Evolutionary conservation across 2,329 filamentous ascomycete genomes (phyloP), one percentile per base, ranked within the genome.

Genomic region (Fusarium sororula): DNA sequence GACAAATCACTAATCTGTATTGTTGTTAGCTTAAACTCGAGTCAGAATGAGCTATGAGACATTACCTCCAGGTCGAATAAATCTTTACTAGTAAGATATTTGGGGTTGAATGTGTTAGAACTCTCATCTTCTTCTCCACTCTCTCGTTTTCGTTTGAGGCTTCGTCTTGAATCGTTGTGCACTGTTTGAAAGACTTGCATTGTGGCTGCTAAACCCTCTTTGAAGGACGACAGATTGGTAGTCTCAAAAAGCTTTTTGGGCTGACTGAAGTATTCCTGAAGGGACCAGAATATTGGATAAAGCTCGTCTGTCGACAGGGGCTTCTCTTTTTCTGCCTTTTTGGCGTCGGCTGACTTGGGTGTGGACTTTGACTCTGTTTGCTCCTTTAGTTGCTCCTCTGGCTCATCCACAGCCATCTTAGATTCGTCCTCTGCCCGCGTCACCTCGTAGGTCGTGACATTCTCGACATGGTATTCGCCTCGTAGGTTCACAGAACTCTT

Each of bases 41-140:
- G n/a, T 24, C 6, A 14, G 32, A 14, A 15, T 13, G 28, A 24
- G 20, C 9, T 17, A 10, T 6, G 13, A 30, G 20, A 61, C 32
- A 51, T 68, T 87, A 94, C 93, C 88, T 99, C 96, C 51, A 99
- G 89, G 78, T 97, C 94, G 82, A 99, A 99, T 3, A 99, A 87
- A 81, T 99, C 97, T 74, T 93, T 90, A 81, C 95, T 98, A n/a
- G 96, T 99, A 24, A 99, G 88, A 81, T 99, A 99, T 80, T 98
- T 99, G 3, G 97, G 96, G 78, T 99, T 99, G 84, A 98, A 98
- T 30, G 80, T 75, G 60, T 81, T 82, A 3, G 77, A 73, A 22
- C 73, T 72, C 62, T 90, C 88, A 13, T 90, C 89, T 58, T 90
- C 87, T 35, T 84, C 83, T 47, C 87, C 87, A 24, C 74, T 75